These are phyloP conservation scores for Barnettozyma wickerhamii DNA, from an alignment of 805 yeast genomes.

Conservation along the genomic window DNA sequence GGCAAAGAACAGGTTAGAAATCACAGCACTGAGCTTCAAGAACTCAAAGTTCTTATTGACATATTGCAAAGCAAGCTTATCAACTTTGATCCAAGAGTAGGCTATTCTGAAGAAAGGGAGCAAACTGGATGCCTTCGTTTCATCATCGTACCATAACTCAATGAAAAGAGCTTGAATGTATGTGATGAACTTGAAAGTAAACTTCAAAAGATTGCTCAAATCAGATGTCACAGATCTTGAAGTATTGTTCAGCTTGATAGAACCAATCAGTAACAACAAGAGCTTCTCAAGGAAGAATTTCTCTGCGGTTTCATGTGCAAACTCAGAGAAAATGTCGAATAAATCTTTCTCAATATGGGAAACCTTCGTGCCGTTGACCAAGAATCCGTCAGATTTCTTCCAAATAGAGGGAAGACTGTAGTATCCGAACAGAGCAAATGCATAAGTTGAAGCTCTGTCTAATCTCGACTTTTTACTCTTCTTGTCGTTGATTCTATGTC, in stretches of 20 bases:
- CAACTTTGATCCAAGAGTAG: constrained; percentile 53
- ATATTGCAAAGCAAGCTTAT: constrained; percentile 37
- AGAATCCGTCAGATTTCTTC: constrained; percentile 25
- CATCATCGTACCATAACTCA: constrained; percentile 24
- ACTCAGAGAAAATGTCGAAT: constrained; percentile 21
- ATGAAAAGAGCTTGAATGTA: constrained; percentile 30
- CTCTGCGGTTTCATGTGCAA: constrained; percentile 13
- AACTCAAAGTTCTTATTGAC: constrained; percentile 30
- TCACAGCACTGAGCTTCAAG: constrained; percentile 25
- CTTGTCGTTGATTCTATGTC: constrained; percentile 15
- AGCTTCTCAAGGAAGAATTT: constrained; percentile 28
- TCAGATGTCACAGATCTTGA: constrained; percentile 6
- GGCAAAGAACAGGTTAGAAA: constrained; percentile 27
- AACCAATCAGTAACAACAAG: constrained; percentile 34
- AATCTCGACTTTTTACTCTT: constrained; percentile 13
- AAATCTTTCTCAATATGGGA: constrained; percentile 30
- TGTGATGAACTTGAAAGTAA: constrained; percentile 37
- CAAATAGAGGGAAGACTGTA: constrained; percentile 39
- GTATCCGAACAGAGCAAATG: constrained; percentile 38
- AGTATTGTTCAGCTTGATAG: constrained; percentile 24
- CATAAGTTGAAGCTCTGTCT: constrained; percentile 15
- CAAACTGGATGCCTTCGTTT: constrained; percentile 16
- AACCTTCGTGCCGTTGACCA: constrained; percentile 29
- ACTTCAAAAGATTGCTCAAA: constrained; percentile 30
- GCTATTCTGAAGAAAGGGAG: constrained; percentile 44